These are phyloP conservation scores for Epichloe sylvatica DNA, from an alignment of 2,329 filamentous ascomycete species.

Conservation along the genomic window DNA sequence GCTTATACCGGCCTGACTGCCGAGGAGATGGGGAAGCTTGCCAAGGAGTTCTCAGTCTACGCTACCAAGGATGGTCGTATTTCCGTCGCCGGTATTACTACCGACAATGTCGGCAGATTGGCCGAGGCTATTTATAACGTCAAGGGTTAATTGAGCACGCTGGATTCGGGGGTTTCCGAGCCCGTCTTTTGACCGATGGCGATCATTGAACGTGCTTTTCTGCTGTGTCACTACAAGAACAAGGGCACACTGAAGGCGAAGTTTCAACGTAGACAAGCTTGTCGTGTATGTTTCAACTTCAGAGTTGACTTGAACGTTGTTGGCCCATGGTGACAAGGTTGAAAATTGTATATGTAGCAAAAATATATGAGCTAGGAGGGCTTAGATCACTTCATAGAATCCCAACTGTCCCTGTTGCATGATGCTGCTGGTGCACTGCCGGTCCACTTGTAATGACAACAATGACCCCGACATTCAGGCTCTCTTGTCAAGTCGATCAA, in stretches of 20 bases:
- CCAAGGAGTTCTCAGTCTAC: constrained; percentile 95
- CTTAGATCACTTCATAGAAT: neutral
- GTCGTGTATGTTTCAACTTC: neutral
- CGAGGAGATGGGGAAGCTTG: constrained; percentile 81
- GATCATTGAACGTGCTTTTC: neutral
- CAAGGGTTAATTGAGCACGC: constrained; percentile 40
- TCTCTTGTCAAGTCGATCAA: constrained; percentile 20
- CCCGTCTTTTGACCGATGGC: neutral
- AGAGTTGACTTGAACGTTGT: neutral
- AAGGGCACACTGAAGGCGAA: neutral
- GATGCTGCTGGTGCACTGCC: neutral
- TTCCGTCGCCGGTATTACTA: constrained; percentile 73
- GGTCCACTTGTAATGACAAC: neutral
- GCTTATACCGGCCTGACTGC: constrained; percentile 88
- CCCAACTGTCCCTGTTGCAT: neutral
- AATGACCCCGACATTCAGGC: neutral
- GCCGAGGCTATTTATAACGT: constrained; percentile 77
- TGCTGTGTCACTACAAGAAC: too few relatives aligned
- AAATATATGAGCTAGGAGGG: neutral
- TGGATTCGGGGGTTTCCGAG: too few relatives aligned
- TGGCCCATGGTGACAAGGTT: neutral
- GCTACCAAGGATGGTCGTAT: constrained; percentile 87
- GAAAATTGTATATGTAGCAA: neutral
- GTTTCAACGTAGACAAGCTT: neutral
- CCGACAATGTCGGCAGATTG: constrained; percentile 62